A percentile compares a stretch with the other conserved stretches of the same genome.
Evolutionary conservation across 345 rosid genomes (phyloP).

Genomic region (Physaria fendleri): DNA sequence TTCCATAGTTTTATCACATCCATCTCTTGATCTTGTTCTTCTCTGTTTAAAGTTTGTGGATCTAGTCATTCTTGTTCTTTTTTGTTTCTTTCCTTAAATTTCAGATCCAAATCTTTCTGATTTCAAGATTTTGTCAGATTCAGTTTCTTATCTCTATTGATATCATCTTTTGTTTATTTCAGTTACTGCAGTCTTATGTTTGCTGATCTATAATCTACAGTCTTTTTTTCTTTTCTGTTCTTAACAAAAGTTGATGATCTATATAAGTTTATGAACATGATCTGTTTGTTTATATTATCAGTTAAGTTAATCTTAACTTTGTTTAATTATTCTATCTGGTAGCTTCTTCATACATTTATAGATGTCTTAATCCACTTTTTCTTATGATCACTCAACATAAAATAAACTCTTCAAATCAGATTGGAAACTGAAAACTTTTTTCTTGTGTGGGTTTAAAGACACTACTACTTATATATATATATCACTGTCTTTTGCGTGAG

Average conservation of each 20-base stretch:
- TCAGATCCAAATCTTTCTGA: constrained; percentile 22
- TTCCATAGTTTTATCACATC: background rate
- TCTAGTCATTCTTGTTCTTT: background rate
- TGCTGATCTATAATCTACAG: background rate
- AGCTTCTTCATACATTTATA: background rate
- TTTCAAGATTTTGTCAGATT: constrained; percentile 2
- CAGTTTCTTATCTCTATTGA: background rate
- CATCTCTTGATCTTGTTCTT: background rate
- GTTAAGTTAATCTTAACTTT: background rate
- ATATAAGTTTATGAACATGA: background rate
- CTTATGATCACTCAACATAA: constrained; percentile 22
- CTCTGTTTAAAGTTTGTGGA: background rate
- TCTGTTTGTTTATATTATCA: background rate
- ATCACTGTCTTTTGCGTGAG: constrained; percentile 10
- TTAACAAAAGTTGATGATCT: background rate
- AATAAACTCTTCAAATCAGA: constrained; percentile 25
- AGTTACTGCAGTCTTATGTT: background rate
- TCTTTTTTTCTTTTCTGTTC: background rate
- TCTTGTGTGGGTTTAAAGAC: background rate
- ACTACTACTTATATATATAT: too few relatives aligned
- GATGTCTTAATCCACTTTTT: constrained; percentile 8
- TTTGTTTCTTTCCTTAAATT: background rate
- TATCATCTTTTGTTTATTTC: constrained; percentile 6
- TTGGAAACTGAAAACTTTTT: constrained; percentile 19
- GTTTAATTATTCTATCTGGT: background rate